A percentile compares a stretch with the other conserved stretches of the same genome.
Evolutionary conservation across 2,329 filamentous ascomycete species (phyloP).

Genomic region (Pezicula rhizophila): DNA sequence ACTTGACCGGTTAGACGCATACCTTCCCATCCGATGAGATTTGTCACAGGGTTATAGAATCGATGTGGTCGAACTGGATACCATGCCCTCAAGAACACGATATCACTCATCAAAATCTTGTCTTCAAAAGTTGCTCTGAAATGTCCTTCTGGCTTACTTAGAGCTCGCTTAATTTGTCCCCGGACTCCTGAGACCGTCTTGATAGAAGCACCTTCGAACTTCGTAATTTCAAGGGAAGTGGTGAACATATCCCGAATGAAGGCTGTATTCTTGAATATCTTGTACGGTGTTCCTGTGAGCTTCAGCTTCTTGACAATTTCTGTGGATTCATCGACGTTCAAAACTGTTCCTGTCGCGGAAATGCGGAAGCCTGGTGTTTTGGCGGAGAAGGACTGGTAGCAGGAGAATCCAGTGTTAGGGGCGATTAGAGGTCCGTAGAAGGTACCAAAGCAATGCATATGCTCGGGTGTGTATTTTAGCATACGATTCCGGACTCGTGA

Average conservation of each 20-base stretch:
- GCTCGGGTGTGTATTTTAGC: constrained; percentile 98
- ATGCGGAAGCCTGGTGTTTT: constrained; percentile 87
- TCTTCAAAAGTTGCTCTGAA: constrained; percentile 98
- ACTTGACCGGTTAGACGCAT: constrained; percentile 96
- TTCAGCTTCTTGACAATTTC: constrained; percentile 99
- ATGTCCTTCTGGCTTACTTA: constrained; percentile 88
- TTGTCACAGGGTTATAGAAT: constrained; percentile 95
- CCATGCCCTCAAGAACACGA: constrained; percentile 94
- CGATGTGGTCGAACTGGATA: constrained; percentile 91
- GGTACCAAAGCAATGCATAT: constrained; percentile 97
- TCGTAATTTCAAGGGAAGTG: constrained; percentile 86
- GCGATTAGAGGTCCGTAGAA: constrained; percentile 94
- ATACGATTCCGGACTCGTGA: constrained; percentile 90
- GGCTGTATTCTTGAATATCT: constrained; percentile 98
- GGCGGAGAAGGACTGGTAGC: constrained; percentile 82
- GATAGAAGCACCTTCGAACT: constrained; percentile 94
- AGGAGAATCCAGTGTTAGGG: constrained; percentile 92
- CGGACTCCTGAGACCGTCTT: constrained; percentile 93
- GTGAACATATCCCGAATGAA: constrained; percentile 99
- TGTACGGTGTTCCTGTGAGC: constrained; percentile 86
- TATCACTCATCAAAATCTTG: constrained; percentile 94
- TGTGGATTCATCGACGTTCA: constrained; percentile 89
- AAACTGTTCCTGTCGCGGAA: constrained; percentile 85
- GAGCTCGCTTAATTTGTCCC: constrained; percentile 93
- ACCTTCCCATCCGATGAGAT: constrained; percentile 81